Percentiles rank a stretch among this genome's conserved stretches.
Conservation (phyloP, 805 yeast species). For the Ogataea glucozyma region DNA sequence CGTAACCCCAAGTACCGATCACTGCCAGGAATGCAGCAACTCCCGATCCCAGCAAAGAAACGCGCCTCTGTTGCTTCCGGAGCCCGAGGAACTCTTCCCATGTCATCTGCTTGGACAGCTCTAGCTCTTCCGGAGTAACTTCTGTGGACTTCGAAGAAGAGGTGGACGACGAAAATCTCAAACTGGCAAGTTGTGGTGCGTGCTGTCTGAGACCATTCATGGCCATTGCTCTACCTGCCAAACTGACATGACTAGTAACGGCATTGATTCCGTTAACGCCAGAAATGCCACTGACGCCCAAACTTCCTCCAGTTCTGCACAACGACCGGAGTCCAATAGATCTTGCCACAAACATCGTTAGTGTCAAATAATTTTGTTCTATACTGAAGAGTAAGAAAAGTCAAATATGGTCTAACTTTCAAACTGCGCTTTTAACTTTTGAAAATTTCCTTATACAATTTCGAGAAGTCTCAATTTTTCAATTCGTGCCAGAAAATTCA, state of each 20-base stretch:
- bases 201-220: neutral
- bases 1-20: constrained; percentile 66
- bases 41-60: constrained; percentile 67
- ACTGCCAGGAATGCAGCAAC: constrained; percentile 69
- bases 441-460: no score
- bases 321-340: constrained; percentile 13
- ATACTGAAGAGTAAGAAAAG: no score
- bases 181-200: neutral
- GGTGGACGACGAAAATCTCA: constrained; percentile 1
- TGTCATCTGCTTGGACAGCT: constrained; percentile 38
- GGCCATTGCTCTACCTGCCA: neutral
- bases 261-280: neutral
- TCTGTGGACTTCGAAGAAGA: constrained; percentile 8
- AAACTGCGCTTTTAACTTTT: no score
- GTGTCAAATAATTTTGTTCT: no score
- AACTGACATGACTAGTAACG: no score
- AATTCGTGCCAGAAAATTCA: constrained; percentile 1
- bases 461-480: neutral
- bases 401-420: neutral
- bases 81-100: constrained; percentile 83
- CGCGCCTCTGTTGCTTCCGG: constrained; percentile 71
- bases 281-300: neutral
- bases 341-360: constrained; percentile 15
- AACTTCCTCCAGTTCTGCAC: neutral
- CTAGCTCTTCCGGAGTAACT: constrained; percentile 26